Evolutionary conservation across 768 basidiomycete species (phyloP).

Genomic region (Xerocomellus chrysenteron): DNA sequence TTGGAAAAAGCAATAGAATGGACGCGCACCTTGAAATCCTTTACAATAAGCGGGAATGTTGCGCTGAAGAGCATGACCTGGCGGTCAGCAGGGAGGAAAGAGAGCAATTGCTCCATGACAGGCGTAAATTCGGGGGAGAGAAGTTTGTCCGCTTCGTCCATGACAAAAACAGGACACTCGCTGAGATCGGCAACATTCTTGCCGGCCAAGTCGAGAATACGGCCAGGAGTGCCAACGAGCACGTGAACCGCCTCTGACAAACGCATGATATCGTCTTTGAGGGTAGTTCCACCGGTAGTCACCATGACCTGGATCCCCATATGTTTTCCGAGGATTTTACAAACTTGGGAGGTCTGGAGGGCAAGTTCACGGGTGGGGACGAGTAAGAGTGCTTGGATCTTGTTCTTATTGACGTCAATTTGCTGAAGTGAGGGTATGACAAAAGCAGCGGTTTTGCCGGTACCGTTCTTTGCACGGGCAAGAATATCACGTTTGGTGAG

Average conservation of each 20-base stretch:
- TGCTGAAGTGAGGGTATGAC: conserved; percentile 96
- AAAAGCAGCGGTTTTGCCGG: conserved; percentile 98
- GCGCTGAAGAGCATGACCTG: conserved; percentile 99
- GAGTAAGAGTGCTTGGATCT: conserved; percentile 95
- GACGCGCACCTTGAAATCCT: conserved; percentile 86
- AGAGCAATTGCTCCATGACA: conserved; percentile 94
- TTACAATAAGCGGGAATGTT: conserved; percentile 98
- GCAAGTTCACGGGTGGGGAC: conserved; percentile 99
- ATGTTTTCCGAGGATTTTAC: conserved; percentile 95
- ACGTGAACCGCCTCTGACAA: conserved; percentile 90
- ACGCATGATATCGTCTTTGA: conserved; percentile 97
- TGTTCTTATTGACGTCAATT: conserved; percentile 75
- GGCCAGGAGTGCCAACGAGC: conserved; percentile 94
- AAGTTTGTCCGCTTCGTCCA: conserved; percentile 99
- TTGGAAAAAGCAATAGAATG: not conserved
- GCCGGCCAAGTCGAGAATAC: conserved; percentile 91
- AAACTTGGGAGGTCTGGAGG: conserved; percentile 97
- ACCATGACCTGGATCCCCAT: conserved; percentile 98
- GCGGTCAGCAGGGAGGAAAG: conserved; percentile 76
- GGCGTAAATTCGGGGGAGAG: conserved; percentile 97
- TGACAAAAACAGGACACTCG: conserved; percentile 95
- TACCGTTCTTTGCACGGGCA: conserved; percentile 94
- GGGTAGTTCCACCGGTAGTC: conserved; percentile 95
- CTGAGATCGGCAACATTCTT: conserved; percentile 92
- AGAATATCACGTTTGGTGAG: conserved; percentile 92